Base-by-base conservation (phyloP, 2,329 filamentous ascomycete species). In the Aphanocladium album region DNA sequence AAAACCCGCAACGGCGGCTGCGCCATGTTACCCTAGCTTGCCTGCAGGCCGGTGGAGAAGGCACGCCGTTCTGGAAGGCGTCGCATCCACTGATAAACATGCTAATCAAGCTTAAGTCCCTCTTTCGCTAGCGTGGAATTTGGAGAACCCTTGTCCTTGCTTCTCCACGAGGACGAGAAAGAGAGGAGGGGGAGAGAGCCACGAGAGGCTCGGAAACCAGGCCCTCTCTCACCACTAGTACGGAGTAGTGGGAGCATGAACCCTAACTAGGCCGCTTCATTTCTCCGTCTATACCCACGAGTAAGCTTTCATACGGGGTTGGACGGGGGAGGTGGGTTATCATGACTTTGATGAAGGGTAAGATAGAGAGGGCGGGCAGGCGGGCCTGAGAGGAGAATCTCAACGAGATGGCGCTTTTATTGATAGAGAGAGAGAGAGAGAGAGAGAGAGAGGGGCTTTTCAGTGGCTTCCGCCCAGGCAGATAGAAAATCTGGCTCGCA, bases 261-360 rank as follows among this genome's bases (percentile, higher is more conserved):
- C 5, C 9, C 9, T n/a, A n/a, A n/a, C n/a, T n/a, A n/a, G n/a
- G 43, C 19, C 7, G 7, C 19, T 7, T 21, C 21, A 47, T 27
- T 47, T 47, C 45, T 47, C 45, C 45, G 45, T 11, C 12, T 25
- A 46, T 30, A 45, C 8, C 43, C n/a, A 46, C 45, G 45, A 47
- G 45, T 47, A 47, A 47, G 45, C 45, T 5, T 19, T 27, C 11
- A 17, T 12, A 47, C 45, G 23, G 45, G 45, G 61, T 27, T 56
- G 63, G n/a, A 49, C 62, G 60, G 46, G 43, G 37, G 58, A 57
- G 55, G 60, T 66, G 57, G 63, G 62, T 62, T 63, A 67, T 56
- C 47, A 65, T 61, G 60, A 50, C 64, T n/a, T 61, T 39, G 51
- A 43, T 64, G 61, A 53, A n/a, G n/a, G n/a, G n/a, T n/a, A n/a